Evolutionary conservation across 106 monocot species (phyloP).

Genomic region (Allium sativum): DNA sequence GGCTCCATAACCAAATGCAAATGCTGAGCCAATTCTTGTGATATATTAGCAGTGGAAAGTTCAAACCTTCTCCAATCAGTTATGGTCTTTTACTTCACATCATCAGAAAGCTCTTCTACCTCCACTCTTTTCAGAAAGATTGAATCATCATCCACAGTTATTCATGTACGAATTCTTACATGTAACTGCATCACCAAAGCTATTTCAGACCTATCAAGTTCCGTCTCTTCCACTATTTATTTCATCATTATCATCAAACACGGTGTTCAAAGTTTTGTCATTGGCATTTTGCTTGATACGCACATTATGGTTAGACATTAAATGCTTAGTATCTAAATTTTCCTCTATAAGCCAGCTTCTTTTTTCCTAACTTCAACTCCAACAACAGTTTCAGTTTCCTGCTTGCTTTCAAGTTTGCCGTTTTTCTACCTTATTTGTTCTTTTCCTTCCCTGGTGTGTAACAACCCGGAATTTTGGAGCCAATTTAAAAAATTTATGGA

Average conservation of each 20-base stretch:
- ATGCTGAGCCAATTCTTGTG: conserved; percentile 78
- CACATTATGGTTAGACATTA: conserved; percentile 22
- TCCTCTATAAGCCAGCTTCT: conserved; percentile 22
- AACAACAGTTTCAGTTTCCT: conserved; percentile 17
- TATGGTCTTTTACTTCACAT: conserved; percentile 22
- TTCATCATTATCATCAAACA: conserved; percentile 14
- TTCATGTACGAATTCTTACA: conserved; percentile 39
- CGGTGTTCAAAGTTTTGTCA: conserved; percentile 16
- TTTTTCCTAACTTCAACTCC: conserved; percentile 14
- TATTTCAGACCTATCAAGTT: background rate
- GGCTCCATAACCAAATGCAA: conserved; percentile 87
- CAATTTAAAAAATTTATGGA: too few species aligned
- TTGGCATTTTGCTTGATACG: conserved; percentile 7
- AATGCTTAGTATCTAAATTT: conserved; percentile 17
- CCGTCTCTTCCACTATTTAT: conserved; percentile 14
- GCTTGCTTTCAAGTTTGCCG: conserved; percentile 16
- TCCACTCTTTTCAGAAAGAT: conserved; percentile 12
- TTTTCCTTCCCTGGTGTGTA: too few species aligned
- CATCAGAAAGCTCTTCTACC: conserved; percentile 20
- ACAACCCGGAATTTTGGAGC: too few species aligned
- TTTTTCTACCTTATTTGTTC: too few species aligned
- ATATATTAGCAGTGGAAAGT: conserved; percentile 46
- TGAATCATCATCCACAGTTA: background rate
- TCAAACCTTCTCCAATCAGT: conserved; percentile 72
- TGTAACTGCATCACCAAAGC: conserved; percentile 33